These are phyloP conservation scores for Entonaema liquescens DNA, from an alignment of 495 filamentous ascomycete species.

Conservation along the genomic window DNA sequence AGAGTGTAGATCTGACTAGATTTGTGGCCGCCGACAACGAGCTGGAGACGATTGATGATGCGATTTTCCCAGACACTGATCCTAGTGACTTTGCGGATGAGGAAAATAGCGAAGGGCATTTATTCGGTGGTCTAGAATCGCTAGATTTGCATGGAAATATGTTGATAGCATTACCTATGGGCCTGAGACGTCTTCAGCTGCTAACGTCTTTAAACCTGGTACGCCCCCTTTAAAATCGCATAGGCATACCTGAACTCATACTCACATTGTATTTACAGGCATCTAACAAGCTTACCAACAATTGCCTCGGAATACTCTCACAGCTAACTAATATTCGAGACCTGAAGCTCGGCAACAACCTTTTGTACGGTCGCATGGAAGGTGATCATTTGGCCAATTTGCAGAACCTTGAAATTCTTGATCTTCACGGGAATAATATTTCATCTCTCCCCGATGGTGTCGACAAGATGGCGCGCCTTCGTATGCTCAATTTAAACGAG, in stretches of 20 bases:
- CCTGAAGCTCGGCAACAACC: constrained; percentile 82
- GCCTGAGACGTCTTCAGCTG: constrained; percentile 73
- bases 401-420: constrained; percentile 75
- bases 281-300: constrained; percentile 78
- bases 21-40: constrained; percentile 95
- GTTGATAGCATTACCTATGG: constrained; percentile 74
- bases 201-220: constrained; percentile 85
- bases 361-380: constrained; percentile 70
- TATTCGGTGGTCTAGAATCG: constrained; percentile 84
- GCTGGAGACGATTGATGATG: constrained; percentile 73
- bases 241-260: background rate
- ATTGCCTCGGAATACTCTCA: constrained; percentile 73
- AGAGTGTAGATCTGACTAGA: constrained; percentile 89
- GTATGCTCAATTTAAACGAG: constrained; percentile 77
- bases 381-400: constrained; percentile 63
- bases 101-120: constrained; percentile 66
- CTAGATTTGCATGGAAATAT: constrained; percentile 89
- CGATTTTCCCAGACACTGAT: constrained; percentile 78
- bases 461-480: constrained; percentile 68
- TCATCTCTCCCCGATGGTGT: constrained; percentile 77
- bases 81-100: constrained; percentile 66
- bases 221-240: constrained; percentile 35
- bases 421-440: constrained; percentile 82
- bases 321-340: constrained; percentile 77
- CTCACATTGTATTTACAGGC: constrained; percentile 59